phyloP scores from a whole-genome alignment of 2,329 filamentous ascomycete species.

The Aspergillus puulaauensis region DNA sequence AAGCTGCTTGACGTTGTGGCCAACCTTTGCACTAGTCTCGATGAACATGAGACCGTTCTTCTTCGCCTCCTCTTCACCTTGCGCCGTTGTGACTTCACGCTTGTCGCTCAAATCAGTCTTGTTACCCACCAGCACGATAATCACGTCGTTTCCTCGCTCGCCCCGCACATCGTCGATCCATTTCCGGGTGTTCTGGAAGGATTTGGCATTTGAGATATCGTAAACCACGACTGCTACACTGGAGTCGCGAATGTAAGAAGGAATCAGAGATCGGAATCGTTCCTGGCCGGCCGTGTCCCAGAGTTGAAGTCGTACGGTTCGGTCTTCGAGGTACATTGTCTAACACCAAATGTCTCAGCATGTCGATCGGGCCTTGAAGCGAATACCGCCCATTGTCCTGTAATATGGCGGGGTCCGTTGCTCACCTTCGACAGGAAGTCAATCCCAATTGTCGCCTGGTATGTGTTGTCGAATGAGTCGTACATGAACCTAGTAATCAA shows the following conservation, averaged over 20 bases:
- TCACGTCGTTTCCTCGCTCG: constrained; percentile 96
- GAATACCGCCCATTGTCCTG: not conserved
- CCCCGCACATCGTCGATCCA: constrained; percentile 99
- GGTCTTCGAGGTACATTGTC: constrained; percentile 99
- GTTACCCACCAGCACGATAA: constrained; percentile 97
- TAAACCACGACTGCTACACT: constrained; percentile 98
- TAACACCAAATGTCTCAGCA: constrained; percentile 34
- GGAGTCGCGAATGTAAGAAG: constrained; percentile 97
- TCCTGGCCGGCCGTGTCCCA: constrained; percentile 99
- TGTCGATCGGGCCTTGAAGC: not conserved
- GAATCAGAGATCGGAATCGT: constrained; percentile 93
- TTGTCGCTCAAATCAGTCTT: constrained; percentile 99
- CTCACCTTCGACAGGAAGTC: constrained; percentile 96
- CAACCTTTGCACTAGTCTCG: constrained; percentile 95
- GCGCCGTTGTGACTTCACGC: constrained; percentile 91
- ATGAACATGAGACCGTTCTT: constrained; percentile 99
- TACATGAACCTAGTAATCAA: constrained; percentile 99
- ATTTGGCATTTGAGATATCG: constrained; percentile 95
- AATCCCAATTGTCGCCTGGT: constrained; percentile 98
- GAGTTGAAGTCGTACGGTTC: constrained; percentile 92
- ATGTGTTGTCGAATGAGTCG: constrained; percentile 99
- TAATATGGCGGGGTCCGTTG: not conserved
- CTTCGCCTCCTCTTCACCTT: constrained; percentile 97
- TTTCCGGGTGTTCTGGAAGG: constrained; percentile 97
- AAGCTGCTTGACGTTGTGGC: constrained; percentile 95